Evolutionary conservation across 768 basidiomycete genomes (phyloP).

Genomic region (Mycena polygramma): DNA sequence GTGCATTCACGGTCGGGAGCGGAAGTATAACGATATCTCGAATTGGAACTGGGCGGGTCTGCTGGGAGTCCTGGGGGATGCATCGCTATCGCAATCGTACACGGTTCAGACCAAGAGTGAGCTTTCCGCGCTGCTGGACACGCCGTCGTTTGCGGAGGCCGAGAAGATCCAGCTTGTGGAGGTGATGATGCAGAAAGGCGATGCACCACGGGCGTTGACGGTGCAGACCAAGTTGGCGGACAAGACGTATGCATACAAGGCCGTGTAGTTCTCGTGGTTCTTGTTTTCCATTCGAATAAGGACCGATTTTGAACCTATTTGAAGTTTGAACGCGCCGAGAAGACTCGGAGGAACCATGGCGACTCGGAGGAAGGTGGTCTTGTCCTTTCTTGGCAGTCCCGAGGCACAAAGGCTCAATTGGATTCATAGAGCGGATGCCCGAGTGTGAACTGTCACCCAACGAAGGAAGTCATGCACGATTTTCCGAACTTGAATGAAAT

Average conservation of each 20-base stretch:
- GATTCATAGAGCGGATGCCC: too few species aligned
- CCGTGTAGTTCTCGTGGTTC: neutral
- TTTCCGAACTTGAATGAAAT: too few species aligned
- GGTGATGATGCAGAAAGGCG: constrained; percentile 78
- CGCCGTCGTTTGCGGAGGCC: constrained; percentile 70
- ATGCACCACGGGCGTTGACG: constrained; percentile 76
- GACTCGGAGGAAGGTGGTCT: too few species aligned
- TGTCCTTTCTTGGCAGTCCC: too few species aligned
- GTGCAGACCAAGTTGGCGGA: constrained; percentile 63
- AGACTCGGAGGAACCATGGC: too few species aligned
- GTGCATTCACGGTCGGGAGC: constrained; percentile 39
- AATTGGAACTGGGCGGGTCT: constrained; percentile 83
- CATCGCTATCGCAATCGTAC: constrained; percentile 70
- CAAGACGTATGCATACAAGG: constrained; percentile 11
- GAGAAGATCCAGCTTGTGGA: constrained; percentile 86
- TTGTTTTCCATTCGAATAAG: too few species aligned
- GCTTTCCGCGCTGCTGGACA: constrained; percentile 74
- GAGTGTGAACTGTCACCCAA: too few species aligned
- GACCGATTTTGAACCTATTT: too few species aligned
- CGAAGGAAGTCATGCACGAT: too few species aligned
- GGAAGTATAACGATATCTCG: constrained; percentile 88
- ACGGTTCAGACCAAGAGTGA: constrained; percentile 76
- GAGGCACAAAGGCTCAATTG: too few species aligned
- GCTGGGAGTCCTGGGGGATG: constrained; percentile 68
- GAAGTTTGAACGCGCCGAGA: too few species aligned